Conservation (phyloP, 495 filamentous ascomycete genomes). For the Hypoxylon subgilvum region DNA sequence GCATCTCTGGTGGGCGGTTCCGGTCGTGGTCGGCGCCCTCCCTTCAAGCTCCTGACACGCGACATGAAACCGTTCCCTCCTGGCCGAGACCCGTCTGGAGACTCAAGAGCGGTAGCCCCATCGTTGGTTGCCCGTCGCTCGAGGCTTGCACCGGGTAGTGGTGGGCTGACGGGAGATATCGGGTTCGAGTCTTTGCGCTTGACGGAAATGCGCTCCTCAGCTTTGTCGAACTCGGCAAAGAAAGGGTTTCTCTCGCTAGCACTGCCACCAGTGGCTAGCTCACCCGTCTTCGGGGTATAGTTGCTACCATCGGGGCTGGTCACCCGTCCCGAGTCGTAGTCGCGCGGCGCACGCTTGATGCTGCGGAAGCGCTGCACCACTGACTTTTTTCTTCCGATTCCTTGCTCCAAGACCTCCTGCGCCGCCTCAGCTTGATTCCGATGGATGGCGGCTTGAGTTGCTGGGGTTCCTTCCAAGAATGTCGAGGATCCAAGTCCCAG, state of each 20-base stretch:
- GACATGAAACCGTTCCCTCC: slow-evolving; percentile 75
- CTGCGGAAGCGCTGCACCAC: slow-evolving; percentile 83
- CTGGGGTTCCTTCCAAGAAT: slow-evolving; percentile 93
- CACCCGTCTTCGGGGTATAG: slow-evolving; percentile 45
- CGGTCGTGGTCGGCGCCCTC: slow-evolving; percentile 51
- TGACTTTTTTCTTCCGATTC: slow-evolving; percentile 88
- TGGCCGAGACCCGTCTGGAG: slow-evolving; percentile 50
- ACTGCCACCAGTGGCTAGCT: slow-evolving; percentile 21
- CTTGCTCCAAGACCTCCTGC: slow-evolving; percentile 58
- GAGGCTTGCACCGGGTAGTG: slow-evolving; percentile 53
- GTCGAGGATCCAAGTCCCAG: slow-evolving; percentile 91
- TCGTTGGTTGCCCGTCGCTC: slow-evolving; percentile 78
- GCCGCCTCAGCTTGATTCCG: slow-evolving; percentile 72
- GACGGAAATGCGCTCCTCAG: slow-evolving; percentile 54
- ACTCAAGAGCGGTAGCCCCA: slow-evolving; percentile 49
- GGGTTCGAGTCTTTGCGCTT: slow-evolving; percentile 48
- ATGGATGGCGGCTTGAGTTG: slow-evolving; percentile 81
- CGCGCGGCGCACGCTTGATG: slow-evolving; percentile 63
- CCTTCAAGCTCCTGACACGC: slow-evolving; percentile 87
- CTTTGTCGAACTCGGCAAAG: slow-evolving; percentile 75
- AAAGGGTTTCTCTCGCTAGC: slow-evolving; percentile 75
- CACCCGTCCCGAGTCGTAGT: slow-evolving; percentile 58
- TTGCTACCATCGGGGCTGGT: slow-evolving; percentile 56
- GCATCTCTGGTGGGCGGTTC: slow-evolving; percentile 41
- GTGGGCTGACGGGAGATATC: slow-evolving; percentile 69